A percentile compares a stretch with the other conserved stretches of the same genome.
phyloP scores from a whole-genome alignment of 257 asterid species.

The Solanum tacnaense region DNA sequence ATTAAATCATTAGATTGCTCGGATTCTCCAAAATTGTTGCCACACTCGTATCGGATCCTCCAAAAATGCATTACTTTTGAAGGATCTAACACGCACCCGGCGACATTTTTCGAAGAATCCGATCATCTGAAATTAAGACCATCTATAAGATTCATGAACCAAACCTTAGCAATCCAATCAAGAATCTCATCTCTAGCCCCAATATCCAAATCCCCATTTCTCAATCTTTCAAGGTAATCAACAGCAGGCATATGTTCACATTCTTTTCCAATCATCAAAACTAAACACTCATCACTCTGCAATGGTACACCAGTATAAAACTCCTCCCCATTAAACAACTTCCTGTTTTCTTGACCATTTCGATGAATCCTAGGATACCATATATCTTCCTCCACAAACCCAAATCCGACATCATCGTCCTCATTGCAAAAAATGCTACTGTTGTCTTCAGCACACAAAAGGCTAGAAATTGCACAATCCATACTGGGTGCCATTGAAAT shows the following conservation, averaged over 20 bases:
- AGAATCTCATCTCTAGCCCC: conserved; percentile 24
- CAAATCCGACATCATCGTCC: conserved; percentile 1
- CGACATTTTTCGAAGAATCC: not conserved
- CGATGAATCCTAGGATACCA: conserved; percentile 11
- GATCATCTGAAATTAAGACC: not conserved
- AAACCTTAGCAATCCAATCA: conserved; percentile 38
- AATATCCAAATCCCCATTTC: conserved; percentile 28
- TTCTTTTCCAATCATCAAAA: conserved; percentile 26
- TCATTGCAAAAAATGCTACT: conserved; percentile 16
- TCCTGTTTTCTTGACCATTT: not conserved
- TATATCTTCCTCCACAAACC: not conserved
- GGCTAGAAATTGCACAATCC: conserved; percentile 20
- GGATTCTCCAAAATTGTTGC: not conserved
- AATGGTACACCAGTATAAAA: conserved; percentile 18
- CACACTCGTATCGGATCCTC: not conserved
- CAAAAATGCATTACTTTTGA: not conserved
- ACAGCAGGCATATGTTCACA: conserved; percentile 24
- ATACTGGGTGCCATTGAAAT: conserved; percentile 28
- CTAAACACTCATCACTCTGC: conserved; percentile 25
- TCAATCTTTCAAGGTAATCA: conserved; percentile 31
- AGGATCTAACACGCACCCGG: not conserved
- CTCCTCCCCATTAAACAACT: conserved; percentile 6
- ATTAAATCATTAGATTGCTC: not conserved
- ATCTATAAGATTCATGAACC: not conserved
- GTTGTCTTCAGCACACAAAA: conserved; percentile 33